Conservation (phyloP, 2,329 filamentous ascomycete genomes). For the Phaeosphaeria sp. region DNA sequence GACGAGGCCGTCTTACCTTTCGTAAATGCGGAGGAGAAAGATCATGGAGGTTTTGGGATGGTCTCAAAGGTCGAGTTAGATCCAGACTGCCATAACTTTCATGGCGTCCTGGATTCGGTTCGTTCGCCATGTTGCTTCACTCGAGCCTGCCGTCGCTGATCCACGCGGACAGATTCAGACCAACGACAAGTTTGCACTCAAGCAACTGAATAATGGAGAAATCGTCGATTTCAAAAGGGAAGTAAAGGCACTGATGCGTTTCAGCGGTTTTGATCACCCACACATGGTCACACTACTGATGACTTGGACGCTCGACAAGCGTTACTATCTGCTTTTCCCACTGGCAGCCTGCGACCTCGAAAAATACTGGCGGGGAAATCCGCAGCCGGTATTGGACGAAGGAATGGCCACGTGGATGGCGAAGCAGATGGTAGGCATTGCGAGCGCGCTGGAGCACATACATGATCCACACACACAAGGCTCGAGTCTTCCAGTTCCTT, state of each 20-base stretch:
- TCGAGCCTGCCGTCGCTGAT: not conserved
- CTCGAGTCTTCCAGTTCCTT: too few relatives aligned
- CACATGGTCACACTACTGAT: constrained; percentile 22
- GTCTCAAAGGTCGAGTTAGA: not conserved
- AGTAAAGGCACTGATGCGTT: constrained; percentile 6
- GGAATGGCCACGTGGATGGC: constrained; percentile 11
- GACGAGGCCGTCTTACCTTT: not conserved
- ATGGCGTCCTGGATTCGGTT: constrained; percentile 1
- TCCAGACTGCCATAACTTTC: not conserved
- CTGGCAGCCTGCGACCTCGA: constrained; percentile 15
- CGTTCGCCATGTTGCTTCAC: not conserved
- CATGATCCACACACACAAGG: constrained; percentile 9
- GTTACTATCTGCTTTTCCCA: constrained; percentile 18
- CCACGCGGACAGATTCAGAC: not conserved
- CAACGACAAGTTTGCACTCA: constrained; percentile 2
- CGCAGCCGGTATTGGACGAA: not conserved
- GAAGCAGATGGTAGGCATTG: constrained; percentile 16
- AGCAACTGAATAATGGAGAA: not conserved
- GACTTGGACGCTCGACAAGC: constrained; percentile 12
- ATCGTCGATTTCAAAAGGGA: constrained; percentile 6
- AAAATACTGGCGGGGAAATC: constrained; percentile 4
- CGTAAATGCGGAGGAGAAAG: not conserved
- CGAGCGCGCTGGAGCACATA: constrained; percentile 11
- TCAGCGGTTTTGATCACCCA: constrained; percentile 12
- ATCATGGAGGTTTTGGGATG: not conserved